Evolutionary conservation across 352 stramenopile species (phyloP), one percentile per base, ranked within the genome.

Genomic region (Globisporangium canariense): DNA sequence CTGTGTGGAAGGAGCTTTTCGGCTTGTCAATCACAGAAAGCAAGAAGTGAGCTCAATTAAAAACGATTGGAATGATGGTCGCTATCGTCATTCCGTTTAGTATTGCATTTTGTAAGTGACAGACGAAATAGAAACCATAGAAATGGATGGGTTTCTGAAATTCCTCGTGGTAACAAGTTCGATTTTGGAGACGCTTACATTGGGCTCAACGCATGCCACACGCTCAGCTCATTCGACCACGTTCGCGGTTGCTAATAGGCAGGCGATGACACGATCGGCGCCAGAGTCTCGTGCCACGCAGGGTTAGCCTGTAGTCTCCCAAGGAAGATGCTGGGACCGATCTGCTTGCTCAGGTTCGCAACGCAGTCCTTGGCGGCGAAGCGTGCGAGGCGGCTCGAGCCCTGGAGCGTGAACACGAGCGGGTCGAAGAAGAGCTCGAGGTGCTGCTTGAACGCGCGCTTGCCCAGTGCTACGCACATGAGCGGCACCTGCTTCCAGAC

Each of bases 401-500:
- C 85, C 58, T 91, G 80, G 1, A 94, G 66, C 36, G 85, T 94
- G 68, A 94, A 91, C 47, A 88, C 80, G 43, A 94, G 64, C 5
- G 85, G 85, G 60, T 94, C 85, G n/a, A 96, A 86, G 60, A 94
- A 93, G 6, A 91, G 65, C 65, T 96, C 88, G 4, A 96, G 61
- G 56, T 93, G 80, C 34, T 84, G 81, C 77, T 96, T 96, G 66
- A 94, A 94, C 22, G 80, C 65, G 49, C 86, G 80, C 76, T 96
- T 96, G 59, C 86, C 86, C 2, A 96, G 80, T 6, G 82, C 71
- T 6, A 84, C 65, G 49, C 78, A 89, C 68, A 94, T 91, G 2
- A 76, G 57, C 41, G 87, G 82, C 41, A 96, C 49, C 55, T 94
- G 84, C 71, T 93, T 94, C 86, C 87, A 93, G 41, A 96, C 73